phyloP scores from a whole-genome alignment of 108 stramenopile species.

The Cylindrotheca closterium region DNA sequence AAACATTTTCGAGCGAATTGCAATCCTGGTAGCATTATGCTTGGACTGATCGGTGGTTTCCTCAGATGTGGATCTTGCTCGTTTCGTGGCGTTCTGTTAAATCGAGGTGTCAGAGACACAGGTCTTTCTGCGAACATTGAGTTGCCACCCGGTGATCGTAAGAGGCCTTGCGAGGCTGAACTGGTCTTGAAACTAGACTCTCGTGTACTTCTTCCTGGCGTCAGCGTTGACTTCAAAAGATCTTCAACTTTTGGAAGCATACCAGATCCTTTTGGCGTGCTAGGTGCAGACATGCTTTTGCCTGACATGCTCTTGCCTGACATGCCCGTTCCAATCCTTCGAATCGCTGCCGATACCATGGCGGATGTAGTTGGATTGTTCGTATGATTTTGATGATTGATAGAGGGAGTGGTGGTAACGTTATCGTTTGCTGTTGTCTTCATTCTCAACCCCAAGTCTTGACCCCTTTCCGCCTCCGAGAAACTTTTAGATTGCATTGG shows the following conservation, averaged over 20 bases:
- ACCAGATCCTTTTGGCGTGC: conserved; percentile 25
- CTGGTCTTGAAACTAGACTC: too few relatives aligned
- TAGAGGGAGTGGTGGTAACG: neutral
- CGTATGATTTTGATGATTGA: neutral
- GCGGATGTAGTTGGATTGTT: conserved; percentile 19
- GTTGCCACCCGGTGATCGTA: conserved; percentile 53
- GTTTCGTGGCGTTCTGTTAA: too few relatives aligned
- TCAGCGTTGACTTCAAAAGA: conserved; percentile 8
- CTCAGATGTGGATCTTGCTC: too few relatives aligned
- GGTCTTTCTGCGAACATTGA: too few relatives aligned
- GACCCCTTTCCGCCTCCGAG: neutral
- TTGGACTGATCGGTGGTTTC: conserved; percentile 13
- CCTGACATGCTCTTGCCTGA: too few relatives aligned
- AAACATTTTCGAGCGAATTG: conserved; percentile 40
- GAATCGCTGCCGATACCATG: conserved; percentile 32
- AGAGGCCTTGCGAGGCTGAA: too few relatives aligned
- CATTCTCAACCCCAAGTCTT: neutral
- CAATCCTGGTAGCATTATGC: conserved; percentile 1
- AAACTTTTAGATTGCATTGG: neutral
- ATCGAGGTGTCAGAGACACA: too few relatives aligned
- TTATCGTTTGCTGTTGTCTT: neutral
- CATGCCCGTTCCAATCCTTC: conserved; percentile 29
- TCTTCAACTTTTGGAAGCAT: conserved; percentile 17
- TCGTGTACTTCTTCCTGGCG: neutral
- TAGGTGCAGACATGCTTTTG: conserved; percentile 31